Base-by-base conservation (phyloP, 495 filamentous ascomycete genomes). In the Podospora appendiculata region DNA sequence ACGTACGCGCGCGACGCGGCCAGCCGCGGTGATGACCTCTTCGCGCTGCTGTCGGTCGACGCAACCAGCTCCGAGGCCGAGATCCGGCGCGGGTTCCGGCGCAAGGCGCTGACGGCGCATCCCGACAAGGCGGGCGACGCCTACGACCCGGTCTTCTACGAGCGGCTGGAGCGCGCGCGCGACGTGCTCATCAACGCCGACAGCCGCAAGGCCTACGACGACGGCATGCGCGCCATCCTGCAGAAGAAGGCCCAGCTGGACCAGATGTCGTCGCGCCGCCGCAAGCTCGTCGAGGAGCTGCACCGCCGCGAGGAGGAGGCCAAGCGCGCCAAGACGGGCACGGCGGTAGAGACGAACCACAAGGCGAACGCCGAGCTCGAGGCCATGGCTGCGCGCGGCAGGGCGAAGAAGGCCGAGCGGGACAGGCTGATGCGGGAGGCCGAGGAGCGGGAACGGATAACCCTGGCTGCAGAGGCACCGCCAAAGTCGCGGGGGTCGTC, bases 71-170 rank as follows among this genome's bases (percentile, higher is more conserved):
- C 65, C 45, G 67, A 70, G 38, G 57, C 65, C 36, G 73, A 76
- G 50, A 67, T 77, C 51, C 73, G 74, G 36, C 65, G 70, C 48
- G 73, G 73, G 43, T 77, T 73, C 64, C 59, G 64, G 0, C 65
- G 66, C 47, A 70, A 70, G 45, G 70, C 68, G 0, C 62, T 77
- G 8, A 76, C 74, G n/a, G 66, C 74, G 41, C 74, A 77, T 45
- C 74, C 74, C n/a, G 74, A 77, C 69, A 75, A 75, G 56, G 67
- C 72, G 1, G 66, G 70, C 52, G 67, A 65, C 32, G 55, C 64
- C 52, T 77, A 72, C 63, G 73, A 76, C 54, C 57, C 73, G 9
- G 63, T 54, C 12, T 62, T 70, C 57, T 77, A 73, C 70, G 68
- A 74, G 57, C 61, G 68, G 4, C 68, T 76, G 60, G 72, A 73